Base-by-base conservation (phyloP, 495 filamentous ascomycete genomes). In the Hyphodiscus hymeniophilus region DNA sequence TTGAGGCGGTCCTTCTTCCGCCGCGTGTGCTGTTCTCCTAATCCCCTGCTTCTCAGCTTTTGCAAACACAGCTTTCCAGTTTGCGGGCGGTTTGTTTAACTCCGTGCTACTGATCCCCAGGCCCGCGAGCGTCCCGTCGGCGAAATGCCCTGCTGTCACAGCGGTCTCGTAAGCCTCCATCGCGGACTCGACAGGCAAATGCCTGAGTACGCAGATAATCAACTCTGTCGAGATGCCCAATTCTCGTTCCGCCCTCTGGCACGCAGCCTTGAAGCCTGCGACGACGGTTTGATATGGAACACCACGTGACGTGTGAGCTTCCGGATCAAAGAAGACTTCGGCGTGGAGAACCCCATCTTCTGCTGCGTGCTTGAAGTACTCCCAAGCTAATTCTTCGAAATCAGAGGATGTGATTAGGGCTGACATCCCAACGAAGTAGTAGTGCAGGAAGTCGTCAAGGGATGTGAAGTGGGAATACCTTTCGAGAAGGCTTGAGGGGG, bases 241-340 rank as follows among this genome's bases (percentile, higher is more conserved):
- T 42, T 86, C 76, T 12, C 47, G 48, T 57, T 79, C 70, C 1
- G 82, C 83, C 36, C 75, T 72, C 45, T 66, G 54, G 48, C 77
- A 76, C 0, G 77, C 84, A 8, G 64, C 63, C 11, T 60, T 63
- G 56, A 84, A 79, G 1, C 81, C 82, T 5, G 48, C 51, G 2
- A 86, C 63, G 23, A 87, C 66, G 7, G 75, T 78, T 2, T 67
- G 48, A 52, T 80, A 79, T 8, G 66, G 13, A 10, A 89, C 61
- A 16, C 78, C 78, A 18, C 82, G 74, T 18, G 60, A 58, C n/a
- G 70, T 66, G 59, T 89, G 84, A 3, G 80, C 81, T 87, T n/a
- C 81, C 11, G 84, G 83, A 59, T 87, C 83, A 65, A 87, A 87
- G 64, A 85, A 87, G 41, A 86, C 73, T 54, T 89, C 84, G 8